phyloP scores from a whole-genome alignment of 371 early-diverging fungal genomes.

The Vairimorpha ceranae region DNA sequence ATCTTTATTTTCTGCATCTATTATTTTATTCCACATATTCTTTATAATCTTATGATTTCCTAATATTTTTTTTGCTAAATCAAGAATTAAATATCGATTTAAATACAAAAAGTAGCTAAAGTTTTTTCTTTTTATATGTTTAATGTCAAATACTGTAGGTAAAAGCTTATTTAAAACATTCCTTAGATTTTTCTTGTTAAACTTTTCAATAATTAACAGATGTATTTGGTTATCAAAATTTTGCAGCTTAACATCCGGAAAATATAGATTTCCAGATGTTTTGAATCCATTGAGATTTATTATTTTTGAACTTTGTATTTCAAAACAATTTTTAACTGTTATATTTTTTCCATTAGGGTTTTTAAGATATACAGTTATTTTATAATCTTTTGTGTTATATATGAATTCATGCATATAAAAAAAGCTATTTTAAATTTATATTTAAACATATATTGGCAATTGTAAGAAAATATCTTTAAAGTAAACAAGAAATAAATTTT shows the following conservation, averaged over 20 bases:
- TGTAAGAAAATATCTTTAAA: too few relatives aligned
- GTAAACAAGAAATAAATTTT: too few relatives aligned
- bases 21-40: not conserved
- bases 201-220: not conserved
- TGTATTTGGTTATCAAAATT: not conserved
- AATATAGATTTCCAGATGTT: not conserved
- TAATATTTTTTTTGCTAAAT: not conserved
- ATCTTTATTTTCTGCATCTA: too few relatives aligned
- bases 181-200: not conserved
- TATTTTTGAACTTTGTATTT: not conserved
- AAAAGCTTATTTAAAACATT: not conserved
- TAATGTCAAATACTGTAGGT: conserved; percentile 2
- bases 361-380: not conserved
- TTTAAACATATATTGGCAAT: too few relatives aligned
- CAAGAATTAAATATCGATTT: not conserved
- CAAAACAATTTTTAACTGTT: not conserved
- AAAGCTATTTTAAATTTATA: too few relatives aligned
- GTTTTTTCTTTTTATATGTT: not conserved
- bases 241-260: not conserved
- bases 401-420: not conserved
- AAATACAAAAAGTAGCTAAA: not conserved
- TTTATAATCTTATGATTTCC: not conserved
- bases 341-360: not conserved
- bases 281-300: not conserved
- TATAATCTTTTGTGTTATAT: not conserved